Evolutionary conservation across 345 rosid species (phyloP).

Genomic region (Reutealis trisperma): DNA sequence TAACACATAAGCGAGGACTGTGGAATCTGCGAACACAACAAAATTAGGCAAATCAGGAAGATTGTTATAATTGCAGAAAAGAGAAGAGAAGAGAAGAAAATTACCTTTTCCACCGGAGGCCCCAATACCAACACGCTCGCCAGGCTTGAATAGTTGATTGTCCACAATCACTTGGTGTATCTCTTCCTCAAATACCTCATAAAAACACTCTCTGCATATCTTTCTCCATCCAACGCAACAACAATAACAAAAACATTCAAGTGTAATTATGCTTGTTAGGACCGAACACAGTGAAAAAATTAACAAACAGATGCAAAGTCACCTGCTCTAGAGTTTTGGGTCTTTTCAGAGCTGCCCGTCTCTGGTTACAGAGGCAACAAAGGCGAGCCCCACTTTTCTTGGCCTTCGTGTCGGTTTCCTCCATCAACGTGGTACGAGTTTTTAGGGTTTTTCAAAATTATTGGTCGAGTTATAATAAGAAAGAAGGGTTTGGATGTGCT

Average conservation of each 20-base stretch:
- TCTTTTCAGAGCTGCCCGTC: constrained; percentile 73
- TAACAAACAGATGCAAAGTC: neutral
- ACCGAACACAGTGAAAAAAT: neutral
- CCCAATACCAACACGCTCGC: constrained; percentile 83
- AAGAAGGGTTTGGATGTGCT: no score
- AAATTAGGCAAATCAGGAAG: neutral
- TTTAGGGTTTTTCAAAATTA: neutral
- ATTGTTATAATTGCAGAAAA: neutral
- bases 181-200: constrained; percentile 79
- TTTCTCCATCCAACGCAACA: constrained; percentile 14
- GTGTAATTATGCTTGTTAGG: neutral
- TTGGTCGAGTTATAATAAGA: no score
- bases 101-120: constrained; percentile 97
- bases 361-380: constrained; percentile 61
- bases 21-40: constrained; percentile 64
- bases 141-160: constrained; percentile 70
- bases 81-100: neutral
- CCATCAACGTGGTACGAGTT: neutral
- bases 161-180: constrained; percentile 69
- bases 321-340: constrained; percentile 95
- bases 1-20: constrained; percentile 79
- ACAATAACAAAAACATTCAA: neutral
- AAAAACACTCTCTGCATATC: constrained; percentile 94
- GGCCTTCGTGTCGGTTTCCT: constrained; percentile 3
- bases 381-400: constrained; percentile 50